These are phyloP conservation scores for Rhizoclosmatium sp. DNA, from an alignment of 192 early-diverging fungal species.

Conservation along the genomic window DNA sequence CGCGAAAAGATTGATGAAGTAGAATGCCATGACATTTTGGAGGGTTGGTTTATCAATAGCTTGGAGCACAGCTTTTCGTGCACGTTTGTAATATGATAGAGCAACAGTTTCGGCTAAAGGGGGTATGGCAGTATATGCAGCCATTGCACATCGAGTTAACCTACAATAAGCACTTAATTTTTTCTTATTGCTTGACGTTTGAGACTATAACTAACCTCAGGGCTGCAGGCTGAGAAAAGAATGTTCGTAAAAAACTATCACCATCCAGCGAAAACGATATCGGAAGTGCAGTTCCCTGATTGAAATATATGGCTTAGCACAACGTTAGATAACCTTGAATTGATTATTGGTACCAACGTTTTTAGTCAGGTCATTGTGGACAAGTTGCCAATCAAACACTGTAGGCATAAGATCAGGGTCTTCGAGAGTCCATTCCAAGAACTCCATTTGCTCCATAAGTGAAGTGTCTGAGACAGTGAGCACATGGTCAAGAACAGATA, in stretches of 20 bases:
- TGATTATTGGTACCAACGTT: background rate
- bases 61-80: background rate
- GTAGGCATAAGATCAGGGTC: conserved; percentile 11
- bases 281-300: background rate
- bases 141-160: background rate
- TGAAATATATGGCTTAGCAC: background rate
- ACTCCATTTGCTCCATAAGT: no score
- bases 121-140: background rate
- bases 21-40: background rate
- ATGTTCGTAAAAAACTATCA: background rate
- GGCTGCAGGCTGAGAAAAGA: background rate
- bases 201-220: background rate
- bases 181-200: no score
- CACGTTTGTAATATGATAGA: background rate
- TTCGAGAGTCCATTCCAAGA: background rate
- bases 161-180: background rate
- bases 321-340: background rate
- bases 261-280: background rate
- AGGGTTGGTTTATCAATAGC: conserved; percentile 1
- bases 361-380: background rate
- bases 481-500: no score
- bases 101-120: background rate
- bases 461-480: no score
- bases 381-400: background rate
- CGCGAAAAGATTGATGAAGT: background rate